These are phyloP conservation scores for Talaromyces marneffei DNA, from an alignment of 2,329 filamentous ascomycete genomes.

Conservation along the genomic window DNA sequence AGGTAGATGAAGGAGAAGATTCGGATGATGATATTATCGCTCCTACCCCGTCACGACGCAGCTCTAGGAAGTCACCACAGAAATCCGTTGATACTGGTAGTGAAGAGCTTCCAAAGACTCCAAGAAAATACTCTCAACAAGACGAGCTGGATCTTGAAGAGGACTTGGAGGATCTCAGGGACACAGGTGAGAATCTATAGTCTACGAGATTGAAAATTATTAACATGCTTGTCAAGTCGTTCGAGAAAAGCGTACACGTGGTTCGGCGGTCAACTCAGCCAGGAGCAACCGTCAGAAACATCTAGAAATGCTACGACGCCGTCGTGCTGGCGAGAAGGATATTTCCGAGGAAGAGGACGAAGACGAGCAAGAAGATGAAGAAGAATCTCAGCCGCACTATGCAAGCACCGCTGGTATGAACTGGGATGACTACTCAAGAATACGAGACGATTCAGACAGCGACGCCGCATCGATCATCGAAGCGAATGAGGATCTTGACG, in stretches of 20 bases:
- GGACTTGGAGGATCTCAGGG: slow-evolving; percentile 41
- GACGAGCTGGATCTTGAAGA: slow-evolving; percentile 40
- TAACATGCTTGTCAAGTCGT: slow-evolving; percentile 23
- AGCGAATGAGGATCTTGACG: slow-evolving; percentile 43
- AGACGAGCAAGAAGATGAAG: slow-evolving; percentile 15
- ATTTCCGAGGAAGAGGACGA: slow-evolving; percentile 8
- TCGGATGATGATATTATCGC: slow-evolving; percentile 6
- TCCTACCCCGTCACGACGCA: slow-evolving; percentile 7
- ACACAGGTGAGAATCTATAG: slow-evolving; percentile 31
- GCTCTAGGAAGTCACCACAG: neutral
- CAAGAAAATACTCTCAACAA: slow-evolving; percentile 19
- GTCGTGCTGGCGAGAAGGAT: slow-evolving; percentile 36
- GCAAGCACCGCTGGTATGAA: slow-evolving; percentile 11
- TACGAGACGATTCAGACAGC: slow-evolving; percentile 9
- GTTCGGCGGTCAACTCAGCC: slow-evolving; percentile 34
- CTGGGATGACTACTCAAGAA: slow-evolving; percentile 48
- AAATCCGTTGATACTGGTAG: slow-evolving; percentile 13
- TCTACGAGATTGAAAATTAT: neutral
- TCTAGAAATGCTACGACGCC: slow-evolving; percentile 39
- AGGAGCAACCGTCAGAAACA: slow-evolving; percentile 36
- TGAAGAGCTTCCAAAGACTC: slow-evolving; percentile 14
- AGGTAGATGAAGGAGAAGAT: neutral
- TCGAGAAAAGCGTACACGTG: slow-evolving; percentile 38
- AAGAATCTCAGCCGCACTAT: slow-evolving; percentile 19
- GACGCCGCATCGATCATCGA: slow-evolving; percentile 23